These are phyloP conservation scores for Alloteropsis semialata DNA, from an alignment of 176 grass and related monocot genomes.

Conservation along the genomic window DNA sequence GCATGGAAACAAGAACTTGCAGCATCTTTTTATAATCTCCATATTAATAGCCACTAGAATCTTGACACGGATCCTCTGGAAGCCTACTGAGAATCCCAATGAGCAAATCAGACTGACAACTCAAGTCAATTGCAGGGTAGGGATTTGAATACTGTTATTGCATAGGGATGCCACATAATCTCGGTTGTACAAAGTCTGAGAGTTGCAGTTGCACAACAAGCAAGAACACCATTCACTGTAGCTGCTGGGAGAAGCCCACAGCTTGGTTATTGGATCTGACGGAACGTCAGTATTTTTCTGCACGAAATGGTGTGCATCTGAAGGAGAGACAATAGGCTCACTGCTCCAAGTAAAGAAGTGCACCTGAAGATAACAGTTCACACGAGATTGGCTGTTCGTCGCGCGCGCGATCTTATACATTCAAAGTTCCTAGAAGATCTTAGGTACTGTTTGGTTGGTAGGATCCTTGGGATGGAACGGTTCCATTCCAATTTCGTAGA, in stretches of 20 bases:
- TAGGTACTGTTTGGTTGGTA: too few species aligned
- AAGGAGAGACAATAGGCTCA: slow-evolving; percentile 34
- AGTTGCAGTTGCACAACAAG: slow-evolving; percentile 33
- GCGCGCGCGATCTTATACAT: background rate
- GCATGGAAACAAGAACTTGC: slow-evolving; percentile 7
- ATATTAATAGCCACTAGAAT: slow-evolving; percentile 17
- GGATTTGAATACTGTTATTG: slow-evolving; percentile 6
- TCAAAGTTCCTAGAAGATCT: background rate
- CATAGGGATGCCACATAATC: background rate
- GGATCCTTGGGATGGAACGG: too few species aligned
- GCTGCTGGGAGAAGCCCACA: background rate
- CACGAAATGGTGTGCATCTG: background rate
- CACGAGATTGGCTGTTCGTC: slow-evolving; percentile 2
- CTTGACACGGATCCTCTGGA: slow-evolving; percentile 27
- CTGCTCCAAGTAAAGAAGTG: slow-evolving; percentile 23
- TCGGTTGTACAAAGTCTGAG: background rate
- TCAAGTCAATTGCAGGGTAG: slow-evolving; percentile 28
- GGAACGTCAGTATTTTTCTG: background rate
- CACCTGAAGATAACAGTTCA: background rate
- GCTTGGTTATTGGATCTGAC: slow-evolving; percentile 14
- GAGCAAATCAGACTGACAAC: slow-evolving; percentile 27
- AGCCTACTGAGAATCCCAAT: slow-evolving; percentile 29
- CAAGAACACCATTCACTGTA: background rate
- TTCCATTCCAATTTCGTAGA: too few species aligned
- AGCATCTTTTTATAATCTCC: background rate